Conservation (phyloP, 768 basidiomycete species). For the Termitomyces heimii region DNA sequence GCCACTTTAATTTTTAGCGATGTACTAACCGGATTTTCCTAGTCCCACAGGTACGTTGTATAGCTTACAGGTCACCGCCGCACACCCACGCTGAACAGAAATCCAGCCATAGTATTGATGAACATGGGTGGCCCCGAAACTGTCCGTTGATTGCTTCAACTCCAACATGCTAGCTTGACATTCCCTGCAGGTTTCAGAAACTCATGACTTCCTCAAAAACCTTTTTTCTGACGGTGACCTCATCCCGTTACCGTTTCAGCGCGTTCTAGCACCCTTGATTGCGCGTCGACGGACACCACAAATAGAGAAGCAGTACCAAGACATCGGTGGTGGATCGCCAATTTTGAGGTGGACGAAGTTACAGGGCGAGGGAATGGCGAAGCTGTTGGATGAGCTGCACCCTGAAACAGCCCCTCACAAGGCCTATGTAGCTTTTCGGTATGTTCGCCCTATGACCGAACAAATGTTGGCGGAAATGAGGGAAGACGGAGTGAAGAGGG, state of each 20-base stretch:
- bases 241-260: slow-evolving; percentile 93
- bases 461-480: slow-evolving; percentile 80
- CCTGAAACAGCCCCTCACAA: slow-evolving; percentile 94
- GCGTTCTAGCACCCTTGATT: slow-evolving; percentile 79
- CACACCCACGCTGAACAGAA: slow-evolving; percentile 13
- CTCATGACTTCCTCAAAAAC: slow-evolving; percentile 86
- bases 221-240: slow-evolving; percentile 91
- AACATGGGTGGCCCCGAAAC: slow-evolving; percentile 99
- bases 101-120: slow-evolving; percentile 83
- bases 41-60: slow-evolving; percentile 56
- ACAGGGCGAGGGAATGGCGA: slow-evolving; percentile 88
- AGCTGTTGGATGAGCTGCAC: slow-evolving; percentile 89
- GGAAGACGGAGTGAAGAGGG: slow-evolving; percentile 85
- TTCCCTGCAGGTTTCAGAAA: slow-evolving; percentile 72
- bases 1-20: slow-evolving; percentile 12
- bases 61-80: background rate
- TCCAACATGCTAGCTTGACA: slow-evolving; percentile 4
- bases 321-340: slow-evolving; percentile 95
- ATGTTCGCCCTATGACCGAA: slow-evolving; percentile 84
- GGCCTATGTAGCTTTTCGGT: slow-evolving; percentile 92
- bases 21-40: slow-evolving; percentile 1
- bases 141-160: slow-evolving; percentile 36
- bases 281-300: slow-evolving; percentile 85
- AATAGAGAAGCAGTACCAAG: slow-evolving; percentile 92
- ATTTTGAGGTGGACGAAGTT: slow-evolving; percentile 85